phyloP scores from a whole-genome alignment of 805 yeast genomes.

The Nakazawaea peltata region DNA sequence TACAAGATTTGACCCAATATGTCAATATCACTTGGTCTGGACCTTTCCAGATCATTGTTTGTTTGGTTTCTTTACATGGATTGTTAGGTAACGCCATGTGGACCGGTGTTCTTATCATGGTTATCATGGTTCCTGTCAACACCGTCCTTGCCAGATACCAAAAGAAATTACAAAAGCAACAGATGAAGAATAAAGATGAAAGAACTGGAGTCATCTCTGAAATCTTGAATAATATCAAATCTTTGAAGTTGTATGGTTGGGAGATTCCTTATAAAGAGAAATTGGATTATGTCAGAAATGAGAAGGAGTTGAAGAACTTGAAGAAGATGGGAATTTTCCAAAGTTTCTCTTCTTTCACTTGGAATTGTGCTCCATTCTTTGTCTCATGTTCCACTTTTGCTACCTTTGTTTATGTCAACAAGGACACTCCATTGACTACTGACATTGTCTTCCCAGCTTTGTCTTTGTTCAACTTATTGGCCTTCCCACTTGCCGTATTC shows the following conservation, averaged over 20 bases:
- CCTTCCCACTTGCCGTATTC: conserved; percentile 86
- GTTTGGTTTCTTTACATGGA: conserved; percentile 64
- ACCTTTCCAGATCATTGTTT: conserved; percentile 77
- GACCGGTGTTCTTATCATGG: conserved; percentile 83
- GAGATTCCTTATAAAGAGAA: conserved; percentile 76
- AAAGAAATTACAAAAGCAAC: conserved; percentile 68
- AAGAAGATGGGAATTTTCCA: conserved; percentile 63
- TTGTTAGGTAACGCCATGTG: conserved; percentile 88
- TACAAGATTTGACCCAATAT: conserved; percentile 75
- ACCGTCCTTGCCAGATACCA: conserved; percentile 59
- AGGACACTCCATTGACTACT: conserved; percentile 63
- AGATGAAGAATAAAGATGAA: conserved; percentile 87
- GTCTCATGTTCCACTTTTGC: conserved; percentile 90
- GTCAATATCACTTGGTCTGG: conserved; percentile 86
- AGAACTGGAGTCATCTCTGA: conserved; percentile 87
- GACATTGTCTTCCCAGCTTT: conserved; percentile 91
- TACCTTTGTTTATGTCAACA: conserved; percentile 54
- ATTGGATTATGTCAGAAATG: conserved; percentile 77
- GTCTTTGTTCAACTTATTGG: conserved; percentile 76
- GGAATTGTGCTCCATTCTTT: conserved; percentile 81
- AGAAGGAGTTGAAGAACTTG: conserved; percentile 73
- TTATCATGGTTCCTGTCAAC: conserved; percentile 74
- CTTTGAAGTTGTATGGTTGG: conserved; percentile 94
- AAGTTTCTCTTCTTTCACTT: conserved; percentile 67
- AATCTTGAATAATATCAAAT: conserved; percentile 84